These are phyloP conservation scores for Tricholoma sp. DNA, from an alignment of 768 basidiomycete species.

Conservation along the genomic window DNA sequence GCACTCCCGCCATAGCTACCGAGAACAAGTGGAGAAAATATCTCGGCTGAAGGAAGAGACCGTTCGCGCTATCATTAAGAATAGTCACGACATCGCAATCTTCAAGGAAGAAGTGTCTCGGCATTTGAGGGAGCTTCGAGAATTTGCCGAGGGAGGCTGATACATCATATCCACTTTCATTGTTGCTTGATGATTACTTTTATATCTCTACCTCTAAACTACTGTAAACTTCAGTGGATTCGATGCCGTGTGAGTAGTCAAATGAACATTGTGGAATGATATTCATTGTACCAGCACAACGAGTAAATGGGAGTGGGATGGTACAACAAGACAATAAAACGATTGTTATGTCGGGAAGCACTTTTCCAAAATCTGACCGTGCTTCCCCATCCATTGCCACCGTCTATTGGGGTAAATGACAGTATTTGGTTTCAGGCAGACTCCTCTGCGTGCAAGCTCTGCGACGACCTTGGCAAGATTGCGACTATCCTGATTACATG, in stretches of 20 bases:
- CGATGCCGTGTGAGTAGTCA: too few relatives aligned
- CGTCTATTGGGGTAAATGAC: conserved; percentile 57
- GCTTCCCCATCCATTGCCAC: conserved; percentile 86
- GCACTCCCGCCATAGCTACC: conserved; percentile 44
- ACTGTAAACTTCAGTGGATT: too few relatives aligned
- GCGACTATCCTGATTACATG: conserved; percentile 64
- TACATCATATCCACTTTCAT: background rate
- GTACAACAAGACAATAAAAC: background rate
- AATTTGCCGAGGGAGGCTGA: conserved; percentile 45
- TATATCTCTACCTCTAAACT: too few relatives aligned
- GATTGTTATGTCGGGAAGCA: conserved; percentile 14
- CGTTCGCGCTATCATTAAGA: conserved; percentile 76
- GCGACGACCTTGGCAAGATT: conserved; percentile 81
- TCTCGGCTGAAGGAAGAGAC: conserved; percentile 74
- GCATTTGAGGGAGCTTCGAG: conserved; percentile 61
- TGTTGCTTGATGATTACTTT: too few relatives aligned
- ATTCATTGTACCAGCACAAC: background rate
- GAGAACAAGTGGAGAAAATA: conserved; percentile 74
- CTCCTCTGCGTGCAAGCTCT: conserved; percentile 68
- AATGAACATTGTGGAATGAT: background rate
- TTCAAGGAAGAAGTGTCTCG: conserved; percentile 78
- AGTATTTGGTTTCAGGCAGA: conserved; percentile 69
- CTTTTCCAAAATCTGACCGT: conserved; percentile 60
- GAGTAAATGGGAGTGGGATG: background rate
- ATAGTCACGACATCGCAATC: conserved; percentile 74